A percentile compares a stretch with the other conserved stretches of the same genome.
phyloP scores from a whole-genome alignment of 257 asterid species.

The Solanum peruvianum region DNA sequence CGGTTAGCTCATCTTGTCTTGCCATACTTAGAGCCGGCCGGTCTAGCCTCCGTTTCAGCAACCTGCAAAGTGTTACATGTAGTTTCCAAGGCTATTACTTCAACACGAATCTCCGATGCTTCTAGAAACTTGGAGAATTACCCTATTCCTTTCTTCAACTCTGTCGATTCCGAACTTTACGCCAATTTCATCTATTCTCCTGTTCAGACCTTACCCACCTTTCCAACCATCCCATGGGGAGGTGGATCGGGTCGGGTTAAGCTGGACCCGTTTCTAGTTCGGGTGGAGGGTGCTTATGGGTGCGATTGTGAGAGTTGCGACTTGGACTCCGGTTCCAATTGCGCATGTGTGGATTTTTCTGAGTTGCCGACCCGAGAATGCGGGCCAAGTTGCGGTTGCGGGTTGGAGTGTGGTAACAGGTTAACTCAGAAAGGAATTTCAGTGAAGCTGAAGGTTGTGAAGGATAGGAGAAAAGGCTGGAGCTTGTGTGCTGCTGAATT shows the following conservation, averaged over 20 bases:
- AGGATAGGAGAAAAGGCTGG: conserved; percentile 64
- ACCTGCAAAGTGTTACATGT: conserved; percentile 43
- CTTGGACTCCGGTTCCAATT: conserved; percentile 5
- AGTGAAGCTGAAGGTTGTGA: conserved; percentile 43
- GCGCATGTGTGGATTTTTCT: conserved; percentile 31
- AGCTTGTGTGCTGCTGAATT: conserved; percentile 52
- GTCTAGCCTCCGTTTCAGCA: conserved; percentile 43
- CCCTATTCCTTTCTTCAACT: conserved; percentile 52
- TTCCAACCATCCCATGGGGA: conserved; percentile 29
- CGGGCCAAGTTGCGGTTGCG: conserved; percentile 69
- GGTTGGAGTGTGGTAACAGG: conserved; percentile 47
- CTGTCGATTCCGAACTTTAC: conserved; percentile 35
- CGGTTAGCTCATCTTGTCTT: conserved; percentile 44
- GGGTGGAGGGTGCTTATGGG: conserved; percentile 31
- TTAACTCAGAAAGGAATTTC: conserved; percentile 50
- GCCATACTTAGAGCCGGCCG: conserved; percentile 48
- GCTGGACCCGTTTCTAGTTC: conserved; percentile 29
- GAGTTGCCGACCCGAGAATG: conserved; percentile 42
- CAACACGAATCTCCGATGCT: conserved; percentile 54
- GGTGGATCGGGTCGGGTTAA: background rate
- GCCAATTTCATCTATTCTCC: conserved; percentile 61
- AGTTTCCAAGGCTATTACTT: conserved; percentile 33
- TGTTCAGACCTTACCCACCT: conserved; percentile 23
- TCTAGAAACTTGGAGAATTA: conserved; percentile 49
- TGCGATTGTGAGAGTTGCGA: conserved; percentile 46